phyloP scores from a whole-genome alignment of 345 rosid genomes.

The Conringia planisiliqua region DNA sequence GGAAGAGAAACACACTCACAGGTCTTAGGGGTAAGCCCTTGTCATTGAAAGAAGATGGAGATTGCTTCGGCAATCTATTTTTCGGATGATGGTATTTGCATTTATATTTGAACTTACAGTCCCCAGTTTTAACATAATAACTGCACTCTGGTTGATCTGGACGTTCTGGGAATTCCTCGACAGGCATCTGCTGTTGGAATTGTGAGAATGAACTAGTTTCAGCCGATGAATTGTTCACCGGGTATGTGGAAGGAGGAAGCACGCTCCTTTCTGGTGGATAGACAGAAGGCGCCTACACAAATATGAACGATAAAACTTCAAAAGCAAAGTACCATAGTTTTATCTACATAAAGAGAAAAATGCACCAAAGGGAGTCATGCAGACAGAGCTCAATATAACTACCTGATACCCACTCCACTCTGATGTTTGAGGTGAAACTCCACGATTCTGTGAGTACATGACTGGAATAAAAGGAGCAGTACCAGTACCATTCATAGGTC shows the following conservation, averaged over 20 bases:
- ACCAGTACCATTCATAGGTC: constrained; percentile 51
- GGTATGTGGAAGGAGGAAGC: constrained; percentile 52
- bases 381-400: constrained; percentile 11
- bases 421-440: constrained; percentile 54
- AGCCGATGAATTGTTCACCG: constrained; percentile 37
- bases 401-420: constrained; percentile 99
- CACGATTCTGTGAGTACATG: constrained; percentile 61
- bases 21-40: constrained; percentile 97
- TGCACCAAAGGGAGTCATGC: neutral
- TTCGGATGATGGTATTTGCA: constrained; percentile 98
- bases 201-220: constrained; percentile 48
- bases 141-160: constrained; percentile 93
- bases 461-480: constrained; percentile 60
- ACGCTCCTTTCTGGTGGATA: constrained; percentile 56
- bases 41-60: constrained; percentile 65
- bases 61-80: constrained; percentile 45
- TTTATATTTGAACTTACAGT: constrained; percentile 80
- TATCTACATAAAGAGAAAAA: neutral
- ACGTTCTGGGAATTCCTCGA: constrained; percentile 87
- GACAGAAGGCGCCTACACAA: constrained; percentile 60
- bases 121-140: constrained; percentile 84
- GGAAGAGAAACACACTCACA: constrained; percentile 50
- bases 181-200: constrained; percentile 50
- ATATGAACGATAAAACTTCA: constrained; percentile 9
- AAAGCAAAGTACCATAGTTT: constrained; percentile 12